Evolutionary conservation across 2,329 filamentous ascomycete genomes (phyloP).

Genomic region (Sporothrix mexicana): DNA sequence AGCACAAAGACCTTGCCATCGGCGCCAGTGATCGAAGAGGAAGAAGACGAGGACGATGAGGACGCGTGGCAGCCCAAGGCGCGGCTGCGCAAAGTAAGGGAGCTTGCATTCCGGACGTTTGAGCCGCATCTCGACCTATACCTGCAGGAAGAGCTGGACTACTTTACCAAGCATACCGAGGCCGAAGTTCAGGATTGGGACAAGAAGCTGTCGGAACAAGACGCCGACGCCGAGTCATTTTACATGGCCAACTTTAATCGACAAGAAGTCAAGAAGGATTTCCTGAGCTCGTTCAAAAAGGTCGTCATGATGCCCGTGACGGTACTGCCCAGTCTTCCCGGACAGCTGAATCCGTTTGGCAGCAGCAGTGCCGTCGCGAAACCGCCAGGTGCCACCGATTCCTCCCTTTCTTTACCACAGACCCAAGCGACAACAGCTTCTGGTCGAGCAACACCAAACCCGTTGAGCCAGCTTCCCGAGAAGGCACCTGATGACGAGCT

Average conservation of each 20-base stretch:
- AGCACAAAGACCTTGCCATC: not conserved
- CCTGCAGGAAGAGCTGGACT: constrained; percentile 86
- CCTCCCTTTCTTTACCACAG: not conserved
- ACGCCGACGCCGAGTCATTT: constrained; percentile 87
- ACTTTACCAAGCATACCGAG: constrained; percentile 78
- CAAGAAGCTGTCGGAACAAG: constrained; percentile 87
- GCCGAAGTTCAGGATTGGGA: constrained; percentile 85
- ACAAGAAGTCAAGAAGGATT: constrained; percentile 95
- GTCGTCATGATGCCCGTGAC: constrained; percentile 99
- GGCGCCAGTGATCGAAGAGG: not conserved
- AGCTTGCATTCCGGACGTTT: constrained; percentile 74
- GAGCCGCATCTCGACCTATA: constrained; percentile 95
- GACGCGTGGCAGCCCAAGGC: constrained; percentile 33
- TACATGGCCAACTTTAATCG: constrained; percentile 96
- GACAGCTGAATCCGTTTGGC: constrained; percentile 63
- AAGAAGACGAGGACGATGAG: constrained; percentile 29
- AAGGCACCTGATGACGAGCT: constrained; percentile 86
- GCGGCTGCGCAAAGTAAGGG: constrained; percentile 59
- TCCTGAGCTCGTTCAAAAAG: constrained; percentile 94
- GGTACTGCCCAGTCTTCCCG: constrained; percentile 74
- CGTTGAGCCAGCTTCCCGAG: constrained; percentile 30
- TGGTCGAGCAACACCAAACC: constrained; percentile 31
- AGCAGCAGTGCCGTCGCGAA: constrained; percentile 37
- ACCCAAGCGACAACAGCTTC: not conserved
- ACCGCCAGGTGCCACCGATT: not conserved